Evolutionary conservation across 805 yeast species (phyloP).

Genomic region (Saitoella complicata): DNA sequence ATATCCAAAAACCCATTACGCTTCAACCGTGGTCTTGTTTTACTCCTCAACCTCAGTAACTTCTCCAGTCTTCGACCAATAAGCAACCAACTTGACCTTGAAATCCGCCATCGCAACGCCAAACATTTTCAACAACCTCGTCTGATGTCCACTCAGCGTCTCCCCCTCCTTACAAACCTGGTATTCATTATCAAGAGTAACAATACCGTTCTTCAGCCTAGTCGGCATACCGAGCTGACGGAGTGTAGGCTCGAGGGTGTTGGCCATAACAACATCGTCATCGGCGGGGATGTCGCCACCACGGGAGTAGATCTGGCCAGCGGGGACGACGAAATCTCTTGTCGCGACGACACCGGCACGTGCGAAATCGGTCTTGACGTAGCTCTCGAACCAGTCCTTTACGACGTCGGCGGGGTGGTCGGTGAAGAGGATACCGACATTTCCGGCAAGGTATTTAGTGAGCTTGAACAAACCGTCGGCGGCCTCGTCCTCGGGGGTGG

Average conservation of each 20-base stretch:
- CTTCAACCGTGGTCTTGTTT: too few relatives aligned
- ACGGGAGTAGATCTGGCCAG: conserved; percentile 80
- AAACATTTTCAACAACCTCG: conserved; percentile 80
- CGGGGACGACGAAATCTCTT: conserved; percentile 69
- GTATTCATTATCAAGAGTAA: conserved; percentile 57
- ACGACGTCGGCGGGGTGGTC: conserved; percentile 81
- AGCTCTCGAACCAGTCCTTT: conserved; percentile 67
- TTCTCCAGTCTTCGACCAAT: conserved; percentile 38
- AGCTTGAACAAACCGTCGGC: conserved; percentile 65
- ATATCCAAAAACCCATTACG: too few relatives aligned
- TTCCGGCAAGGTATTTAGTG: conserved; percentile 39
- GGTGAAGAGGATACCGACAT: conserved; percentile 77
- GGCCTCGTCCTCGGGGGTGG: conserved; percentile 75
- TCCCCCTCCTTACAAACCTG: conserved; percentile 70
- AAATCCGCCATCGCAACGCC: conserved; percentile 91
- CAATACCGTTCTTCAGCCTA: conserved; percentile 75
- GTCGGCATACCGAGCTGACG: conserved; percentile 89
- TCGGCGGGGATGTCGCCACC: conserved; percentile 84
- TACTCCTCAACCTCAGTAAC: conserved; percentile 9
- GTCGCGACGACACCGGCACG: conserved; percentile 82
- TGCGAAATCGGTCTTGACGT: conserved; percentile 65
- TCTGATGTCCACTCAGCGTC: conserved; percentile 72
- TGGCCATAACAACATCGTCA: conserved; percentile 94
- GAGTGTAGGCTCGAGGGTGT: conserved; percentile 83
- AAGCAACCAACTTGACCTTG: conserved; percentile 64